Evolutionary conservation across 2,329 filamentous ascomycete genomes (phyloP).

Genomic region (Zymoseptoria brevis): DNA sequence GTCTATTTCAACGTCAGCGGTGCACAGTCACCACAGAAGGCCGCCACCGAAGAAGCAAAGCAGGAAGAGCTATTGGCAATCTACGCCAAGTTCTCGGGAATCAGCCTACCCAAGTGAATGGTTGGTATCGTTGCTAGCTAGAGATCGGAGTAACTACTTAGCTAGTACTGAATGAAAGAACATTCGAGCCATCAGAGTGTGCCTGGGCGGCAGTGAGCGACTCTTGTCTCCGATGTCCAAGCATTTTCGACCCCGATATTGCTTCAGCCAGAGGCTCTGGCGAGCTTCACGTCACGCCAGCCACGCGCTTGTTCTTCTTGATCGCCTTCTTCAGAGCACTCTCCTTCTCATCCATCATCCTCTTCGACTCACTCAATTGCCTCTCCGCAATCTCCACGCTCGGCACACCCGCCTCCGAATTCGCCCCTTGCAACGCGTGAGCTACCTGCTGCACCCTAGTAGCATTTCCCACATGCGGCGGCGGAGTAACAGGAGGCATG

Average conservation of each 20-base stretch:
- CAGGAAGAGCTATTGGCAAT: conserved; percentile 41
- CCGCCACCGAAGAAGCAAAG: conserved; percentile 31
- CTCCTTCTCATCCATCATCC: conserved; percentile 30
- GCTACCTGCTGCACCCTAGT: neutral
- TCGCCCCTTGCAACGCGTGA: conserved; percentile 1
- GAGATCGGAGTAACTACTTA: neutral
- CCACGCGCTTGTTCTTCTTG: conserved; percentile 30
- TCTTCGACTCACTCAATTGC: conserved; percentile 25
- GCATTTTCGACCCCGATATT: neutral
- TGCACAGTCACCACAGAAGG: conserved; percentile 21
- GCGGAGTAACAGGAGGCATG: conserved; percentile 29
- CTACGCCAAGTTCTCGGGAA: conserved; percentile 30
- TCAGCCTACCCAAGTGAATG: conserved; percentile 23
- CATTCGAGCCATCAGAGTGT: neutral
- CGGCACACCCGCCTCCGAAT: conserved; percentile 7
- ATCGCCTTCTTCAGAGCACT: conserved; percentile 26
- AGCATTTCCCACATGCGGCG: conserved; percentile 15
- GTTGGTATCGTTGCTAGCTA: neutral
- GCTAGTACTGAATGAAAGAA: neutral
- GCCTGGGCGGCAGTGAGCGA: neutral
- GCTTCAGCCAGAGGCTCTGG: neutral
- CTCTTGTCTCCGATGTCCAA: neutral
- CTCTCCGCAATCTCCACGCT: conserved; percentile 27
- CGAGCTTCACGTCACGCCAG: conserved; percentile 17
- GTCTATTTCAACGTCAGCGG: conserved; percentile 23